Evolutionary conservation across 2,329 filamentous ascomycete genomes (phyloP).

Genomic region (Penicillium sp.): DNA sequence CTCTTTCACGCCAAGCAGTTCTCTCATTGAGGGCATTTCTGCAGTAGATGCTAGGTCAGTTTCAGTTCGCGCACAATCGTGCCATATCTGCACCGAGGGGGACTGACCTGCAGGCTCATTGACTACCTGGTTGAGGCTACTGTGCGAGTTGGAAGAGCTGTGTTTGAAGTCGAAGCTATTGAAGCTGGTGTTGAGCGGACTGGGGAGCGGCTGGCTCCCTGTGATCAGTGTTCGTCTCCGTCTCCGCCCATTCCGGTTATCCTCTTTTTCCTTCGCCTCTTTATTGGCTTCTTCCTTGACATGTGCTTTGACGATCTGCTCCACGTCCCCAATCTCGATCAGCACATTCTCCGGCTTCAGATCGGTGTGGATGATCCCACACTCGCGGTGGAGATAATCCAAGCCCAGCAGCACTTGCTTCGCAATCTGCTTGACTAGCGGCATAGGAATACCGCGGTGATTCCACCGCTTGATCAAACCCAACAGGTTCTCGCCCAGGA

Average conservation of each 20-base stretch:
- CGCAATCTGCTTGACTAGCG: conserved; percentile 94
- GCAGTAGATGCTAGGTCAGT: conserved; percentile 37
- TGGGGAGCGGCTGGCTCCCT: conserved; percentile 89
- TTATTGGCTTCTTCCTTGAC: conserved; percentile 63
- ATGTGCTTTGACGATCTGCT: conserved; percentile 94
- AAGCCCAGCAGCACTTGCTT: conserved; percentile 93
- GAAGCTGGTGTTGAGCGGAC: conserved; percentile 86
- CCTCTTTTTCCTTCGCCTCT: conserved; percentile 78
- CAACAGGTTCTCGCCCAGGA: conserved; percentile 85
- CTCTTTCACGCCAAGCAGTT: conserved; percentile 45
- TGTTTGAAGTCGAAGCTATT: conserved; percentile 61
- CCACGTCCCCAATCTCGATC: conserved; percentile 97
- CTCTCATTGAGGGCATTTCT: conserved; percentile 49
- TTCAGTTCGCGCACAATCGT: conserved; percentile 24
- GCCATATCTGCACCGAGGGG: conserved; percentile 24
- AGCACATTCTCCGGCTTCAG: conserved; percentile 96
- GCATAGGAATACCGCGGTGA: conserved; percentile 91
- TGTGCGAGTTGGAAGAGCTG: conserved; percentile 56
- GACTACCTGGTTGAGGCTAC: conserved; percentile 75
- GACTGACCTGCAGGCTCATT: conserved; percentile 59
- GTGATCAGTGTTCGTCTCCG: conserved; percentile 89
- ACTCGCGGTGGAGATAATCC: conserved; percentile 94
- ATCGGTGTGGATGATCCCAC: conserved; percentile 97
- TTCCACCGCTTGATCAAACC: conserved; percentile 98
- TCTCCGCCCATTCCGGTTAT: conserved; percentile 82